A percentile compares a stretch with the other conserved stretches of the same genome.
phyloP scores from a whole-genome alignment of 306 rosid genomes.

The Urtica urens region DNA sequence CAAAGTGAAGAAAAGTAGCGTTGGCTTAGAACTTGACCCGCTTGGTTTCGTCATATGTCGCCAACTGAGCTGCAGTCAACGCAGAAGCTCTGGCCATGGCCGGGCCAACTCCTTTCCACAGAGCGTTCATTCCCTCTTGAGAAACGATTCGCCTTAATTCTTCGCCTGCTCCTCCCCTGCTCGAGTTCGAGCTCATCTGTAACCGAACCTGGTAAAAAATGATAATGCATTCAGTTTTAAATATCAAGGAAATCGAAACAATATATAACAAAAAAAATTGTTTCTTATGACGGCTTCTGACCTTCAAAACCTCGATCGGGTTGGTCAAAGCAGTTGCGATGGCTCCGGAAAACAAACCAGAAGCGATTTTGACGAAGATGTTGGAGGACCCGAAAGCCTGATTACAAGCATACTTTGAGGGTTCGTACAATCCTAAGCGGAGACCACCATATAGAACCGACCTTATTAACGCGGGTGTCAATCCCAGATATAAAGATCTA shows the following conservation, averaged over 20 bases:
- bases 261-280: too few relatives aligned
- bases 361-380: slow-evolving; percentile 66
- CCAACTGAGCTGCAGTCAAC: slow-evolving; percentile 88
- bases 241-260: slow-evolving; percentile 3
- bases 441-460: slow-evolving; percentile 89
- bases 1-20: slow-evolving; percentile 33
- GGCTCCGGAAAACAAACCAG: slow-evolving; percentile 79
- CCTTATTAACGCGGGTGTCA: slow-evolving; percentile 83
- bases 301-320: slow-evolving; percentile 92
- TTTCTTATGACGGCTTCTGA: too few relatives aligned
- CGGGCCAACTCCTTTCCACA: slow-evolving; percentile 95
- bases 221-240: slow-evolving; percentile 21
- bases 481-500: slow-evolving; percentile 72
- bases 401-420: slow-evolving; percentile 73
- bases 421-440: slow-evolving; percentile 94
- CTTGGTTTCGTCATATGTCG: slow-evolving; percentile 90
- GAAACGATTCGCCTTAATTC: slow-evolving; percentile 55
- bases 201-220: slow-evolving; percentile 65
- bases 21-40: slow-evolving; percentile 61
- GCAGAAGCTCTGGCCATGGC: slow-evolving; percentile 91
- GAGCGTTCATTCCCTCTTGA: slow-evolving; percentile 71
- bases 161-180: slow-evolving; percentile 38
- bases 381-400: slow-evolving; percentile 74
- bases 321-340: slow-evolving; percentile 78
- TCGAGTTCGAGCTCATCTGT: slow-evolving; percentile 70